Evolutionary conservation across 108 stramenopile genomes (phyloP).

Genomic region (Cyclotella sp.): DNA sequence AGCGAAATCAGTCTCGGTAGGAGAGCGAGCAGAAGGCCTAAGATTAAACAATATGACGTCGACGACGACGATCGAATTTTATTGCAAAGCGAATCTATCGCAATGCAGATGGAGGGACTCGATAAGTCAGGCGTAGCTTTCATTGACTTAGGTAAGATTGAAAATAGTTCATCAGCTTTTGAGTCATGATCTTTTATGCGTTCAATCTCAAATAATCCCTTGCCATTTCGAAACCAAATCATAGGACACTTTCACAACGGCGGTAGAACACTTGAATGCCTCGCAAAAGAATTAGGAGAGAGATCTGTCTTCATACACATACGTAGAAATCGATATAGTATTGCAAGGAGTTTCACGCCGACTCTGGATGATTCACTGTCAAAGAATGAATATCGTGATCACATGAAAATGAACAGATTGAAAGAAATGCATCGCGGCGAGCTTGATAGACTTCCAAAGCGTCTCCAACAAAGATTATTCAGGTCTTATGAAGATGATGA

Average conservation of each 20-base stretch:
- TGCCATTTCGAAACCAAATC: neutral
- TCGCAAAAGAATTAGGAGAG: slow-evolving; percentile 19
- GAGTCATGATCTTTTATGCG: neutral
- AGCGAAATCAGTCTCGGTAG: neutral
- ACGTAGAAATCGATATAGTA: slow-evolving; percentile 16
- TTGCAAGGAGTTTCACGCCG: slow-evolving; percentile 21
- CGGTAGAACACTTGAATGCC: slow-evolving; percentile 24
- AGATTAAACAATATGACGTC: neutral
- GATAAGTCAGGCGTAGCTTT: neutral
- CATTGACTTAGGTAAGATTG: slow-evolving; percentile 12
- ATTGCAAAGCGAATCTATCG: neutral
- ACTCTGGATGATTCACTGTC: neutral
- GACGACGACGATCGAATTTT: neutral
- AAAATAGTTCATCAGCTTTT: neutral
- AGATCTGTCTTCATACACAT: slow-evolving; percentile 17
- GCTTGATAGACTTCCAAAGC: neutral
- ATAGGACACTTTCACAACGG: slow-evolving; percentile 29
- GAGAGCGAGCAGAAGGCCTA: neutral
- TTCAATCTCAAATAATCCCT: neutral
- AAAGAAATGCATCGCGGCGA: neutral
- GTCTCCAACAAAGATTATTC: neutral
- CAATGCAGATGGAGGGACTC: neutral
- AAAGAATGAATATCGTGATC: neutral
- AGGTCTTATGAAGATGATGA: neutral
- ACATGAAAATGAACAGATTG: neutral